Base-by-base conservation (phyloP, 208 protist genomes). In the Wallacemonas sp. region DNA sequence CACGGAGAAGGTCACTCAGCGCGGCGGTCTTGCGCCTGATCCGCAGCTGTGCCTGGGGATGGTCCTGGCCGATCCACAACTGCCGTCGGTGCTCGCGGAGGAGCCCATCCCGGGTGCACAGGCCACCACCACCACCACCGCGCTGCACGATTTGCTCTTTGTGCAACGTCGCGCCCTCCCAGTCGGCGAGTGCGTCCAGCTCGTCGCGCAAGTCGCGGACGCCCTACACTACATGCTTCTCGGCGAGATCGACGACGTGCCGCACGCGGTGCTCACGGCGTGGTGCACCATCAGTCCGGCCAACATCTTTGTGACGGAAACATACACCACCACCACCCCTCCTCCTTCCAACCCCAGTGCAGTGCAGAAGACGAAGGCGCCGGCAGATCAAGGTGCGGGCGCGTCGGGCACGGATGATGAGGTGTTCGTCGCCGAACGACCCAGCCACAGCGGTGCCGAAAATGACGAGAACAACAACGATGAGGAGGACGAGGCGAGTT, bases 201-300 rank as follows among this genome's bases (percentile, higher is more conserved):
- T 93, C 38, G 74, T 71, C 23, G 61, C 65, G 24, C 87, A 93
- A 67, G 38, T 87, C 17, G 76, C 81, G 0, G 81, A 88, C 26
- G 81, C 75, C 21, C 68, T 93, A 41, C 81, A 90, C 55, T 93
- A 93, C 67, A 81, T 90, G 8, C 65, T 85, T 27, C 74, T 81
- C 30, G 52, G 32, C 21, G 87, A 93, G 46, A 61, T 74, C 19
- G 43, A 41, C 32, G 55, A 85, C 24, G 73, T 89, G 5, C 85
- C 87, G 0, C 38, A 36, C 12, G 68, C 70, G 24, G 79, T 88
- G 19, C 32, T 52, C 30, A 61, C 39, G 16, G 64, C 79, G 43
- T 90, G 87, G 83, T 55, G 76, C 30, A 72, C 66, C 2, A 58
- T 93, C 16, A 66, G 81, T 32, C 87, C 87, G 19, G 77, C 76